Percentiles rank a stretch among this genome's conserved stretches.
Evolutionary conservation across 2,329 filamentous ascomycete genomes (phyloP).

Genomic region (Alternaria alternata): DNA sequence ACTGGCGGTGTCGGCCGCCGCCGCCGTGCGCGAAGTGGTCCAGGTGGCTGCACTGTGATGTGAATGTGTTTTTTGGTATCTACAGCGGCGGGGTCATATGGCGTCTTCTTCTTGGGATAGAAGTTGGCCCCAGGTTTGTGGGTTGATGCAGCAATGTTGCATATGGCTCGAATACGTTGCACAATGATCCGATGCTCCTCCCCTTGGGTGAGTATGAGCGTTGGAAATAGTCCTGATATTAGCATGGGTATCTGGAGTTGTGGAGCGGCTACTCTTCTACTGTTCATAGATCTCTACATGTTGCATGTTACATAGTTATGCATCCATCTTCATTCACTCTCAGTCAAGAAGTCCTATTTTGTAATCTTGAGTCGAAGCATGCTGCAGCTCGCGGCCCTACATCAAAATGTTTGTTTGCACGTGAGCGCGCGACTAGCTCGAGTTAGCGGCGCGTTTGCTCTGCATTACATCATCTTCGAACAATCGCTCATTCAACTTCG

Average conservation of each 20-base stretch:
- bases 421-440: background rate
- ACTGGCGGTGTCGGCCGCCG: constrained; percentile 53
- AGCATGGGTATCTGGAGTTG: background rate
- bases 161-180: background rate
- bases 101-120: background rate
- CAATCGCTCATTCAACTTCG: background rate
- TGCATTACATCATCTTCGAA: background rate
- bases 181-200: background rate
- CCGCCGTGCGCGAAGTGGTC: constrained; percentile 57
- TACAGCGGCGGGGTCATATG: background rate
- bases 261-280: background rate
- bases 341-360: background rate
- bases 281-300: background rate
- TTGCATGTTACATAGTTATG: background rate
- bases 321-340: background rate
- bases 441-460: background rate
- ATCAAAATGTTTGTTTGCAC: background rate
- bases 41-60: constrained; percentile 58
- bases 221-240: background rate
- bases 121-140: background rate
- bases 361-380: background rate
- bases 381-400: background rate
- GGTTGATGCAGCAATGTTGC: background rate
- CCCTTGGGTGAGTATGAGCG: background rate
- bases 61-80: constrained; percentile 36